phyloP scores from a whole-genome alignment of 495 filamentous ascomycete species.

The Niebla homalea region DNA sequence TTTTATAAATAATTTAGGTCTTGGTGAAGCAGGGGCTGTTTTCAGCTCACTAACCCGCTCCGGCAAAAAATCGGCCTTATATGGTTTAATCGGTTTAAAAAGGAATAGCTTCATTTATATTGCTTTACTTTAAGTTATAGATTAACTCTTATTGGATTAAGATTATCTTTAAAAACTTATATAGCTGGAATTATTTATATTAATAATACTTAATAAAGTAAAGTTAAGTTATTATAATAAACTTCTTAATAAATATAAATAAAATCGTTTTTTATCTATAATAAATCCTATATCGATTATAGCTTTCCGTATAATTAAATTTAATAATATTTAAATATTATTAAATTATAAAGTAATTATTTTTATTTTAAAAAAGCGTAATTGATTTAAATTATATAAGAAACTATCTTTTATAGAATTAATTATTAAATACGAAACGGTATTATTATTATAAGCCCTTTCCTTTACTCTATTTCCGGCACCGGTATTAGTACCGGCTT shows the following conservation, averaged over 20 bases:
- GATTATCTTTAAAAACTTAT: conserved; percentile 5
- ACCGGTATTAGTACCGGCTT: too few relatives aligned
- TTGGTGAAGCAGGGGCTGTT: neutral
- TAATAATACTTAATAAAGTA: neutral
- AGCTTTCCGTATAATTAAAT: neutral
- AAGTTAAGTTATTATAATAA: neutral
- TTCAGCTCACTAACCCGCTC: neutral
- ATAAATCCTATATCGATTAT: neutral
- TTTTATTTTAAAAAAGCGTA: neutral
- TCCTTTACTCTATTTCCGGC: too few relatives aligned
- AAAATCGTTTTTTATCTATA: neutral
- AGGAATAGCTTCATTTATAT: conserved; percentile 1
- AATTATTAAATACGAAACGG: too few relatives aligned
- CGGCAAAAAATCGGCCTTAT: neutral
- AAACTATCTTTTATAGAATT: neutral
- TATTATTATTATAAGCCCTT: too few relatives aligned
- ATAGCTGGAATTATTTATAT: neutral
- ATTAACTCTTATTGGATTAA: neutral
- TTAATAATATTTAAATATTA: neutral
- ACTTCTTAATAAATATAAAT: neutral
- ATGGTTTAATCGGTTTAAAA: neutral
- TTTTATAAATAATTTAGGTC: neutral
- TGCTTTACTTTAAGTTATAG: neutral
- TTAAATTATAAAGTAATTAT: neutral
- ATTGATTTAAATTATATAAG: neutral